A percentile compares a stretch with the other conserved stretches of the same genome.
phyloP scores from a whole-genome alignment of 208 protist genomes.

The Leishmania mexicana region DNA sequence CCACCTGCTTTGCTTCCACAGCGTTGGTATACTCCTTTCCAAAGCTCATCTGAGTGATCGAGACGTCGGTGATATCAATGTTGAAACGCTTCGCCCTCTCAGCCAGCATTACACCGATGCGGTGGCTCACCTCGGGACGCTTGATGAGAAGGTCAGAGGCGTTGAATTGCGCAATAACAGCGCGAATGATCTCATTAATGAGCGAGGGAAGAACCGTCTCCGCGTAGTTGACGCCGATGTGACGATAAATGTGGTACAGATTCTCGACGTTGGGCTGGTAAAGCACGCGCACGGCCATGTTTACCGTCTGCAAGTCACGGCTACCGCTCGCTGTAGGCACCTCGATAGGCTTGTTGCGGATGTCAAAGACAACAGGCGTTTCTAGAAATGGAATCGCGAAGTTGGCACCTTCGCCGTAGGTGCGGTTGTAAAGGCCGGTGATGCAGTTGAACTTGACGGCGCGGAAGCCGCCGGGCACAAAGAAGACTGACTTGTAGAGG shows the following conservation, averaged over 20 bases:
- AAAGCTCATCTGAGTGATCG: slow-evolving; percentile 97
- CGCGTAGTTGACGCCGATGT: slow-evolving; percentile 97
- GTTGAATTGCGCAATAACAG: slow-evolving; percentile 99
- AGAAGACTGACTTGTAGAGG: slow-evolving; percentile 91
- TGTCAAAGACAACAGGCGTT: slow-evolving; percentile 97
- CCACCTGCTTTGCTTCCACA: slow-evolving; percentile 97
- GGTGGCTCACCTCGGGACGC: slow-evolving; percentile 93
- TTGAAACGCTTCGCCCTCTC: slow-evolving; percentile 97
- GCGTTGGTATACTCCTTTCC: slow-evolving; percentile 95
- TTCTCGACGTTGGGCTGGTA: slow-evolving; percentile 93
- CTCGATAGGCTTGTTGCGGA: slow-evolving; percentile 92
- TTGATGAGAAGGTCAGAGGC: slow-evolving; percentile 98
- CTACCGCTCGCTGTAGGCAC: slow-evolving; percentile 91
- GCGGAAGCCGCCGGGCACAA: slow-evolving; percentile 96
- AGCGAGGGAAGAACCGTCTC: slow-evolving; percentile 98
- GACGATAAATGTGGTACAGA: slow-evolving; percentile 95
- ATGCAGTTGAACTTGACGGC: slow-evolving; percentile 98
- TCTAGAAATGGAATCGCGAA: slow-evolving; percentile 97
- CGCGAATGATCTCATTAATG: slow-evolving; percentile 98
- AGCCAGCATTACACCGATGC: slow-evolving; percentile 93
- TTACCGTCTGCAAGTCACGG: slow-evolving; percentile 98
- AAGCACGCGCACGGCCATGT: slow-evolving; percentile 98
- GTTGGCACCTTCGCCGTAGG: slow-evolving; percentile 96
- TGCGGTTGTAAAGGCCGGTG: slow-evolving; percentile 91
- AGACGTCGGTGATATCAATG: slow-evolving; percentile 98